phyloP scores from a whole-genome alignment of 31 red algal genomes.

The Asparagopsis taxiformis region DNA sequence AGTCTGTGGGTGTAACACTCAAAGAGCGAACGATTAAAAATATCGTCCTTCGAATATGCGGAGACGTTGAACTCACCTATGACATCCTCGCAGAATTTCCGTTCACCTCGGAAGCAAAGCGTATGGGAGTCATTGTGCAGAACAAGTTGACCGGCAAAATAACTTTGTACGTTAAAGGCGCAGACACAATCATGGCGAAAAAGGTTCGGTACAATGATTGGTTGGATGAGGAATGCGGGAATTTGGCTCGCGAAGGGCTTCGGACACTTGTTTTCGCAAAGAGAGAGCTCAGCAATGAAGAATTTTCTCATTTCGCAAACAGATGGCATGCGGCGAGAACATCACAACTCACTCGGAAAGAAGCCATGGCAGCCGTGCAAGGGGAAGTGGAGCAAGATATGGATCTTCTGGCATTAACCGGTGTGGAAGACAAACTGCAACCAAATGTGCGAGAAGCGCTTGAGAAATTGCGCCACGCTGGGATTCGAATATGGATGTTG shows the following conservation, averaged over 20 bases:
- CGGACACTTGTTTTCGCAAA: conserved; percentile 90
- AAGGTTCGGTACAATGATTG: conserved; percentile 90
- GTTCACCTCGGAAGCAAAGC: conserved; percentile 92
- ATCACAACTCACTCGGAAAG: conserved; percentile 63
- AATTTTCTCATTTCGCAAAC: conserved; percentile 62
- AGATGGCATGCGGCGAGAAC: conserved; percentile 61
- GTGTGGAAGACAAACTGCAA: conserved; percentile 95
- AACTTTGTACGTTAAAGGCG: conserved; percentile 89
- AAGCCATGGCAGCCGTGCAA: conserved; percentile 83
- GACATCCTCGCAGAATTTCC: conserved; percentile 93
- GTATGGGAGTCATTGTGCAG: conserved; percentile 89
- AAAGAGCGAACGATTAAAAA: conserved; percentile 66
- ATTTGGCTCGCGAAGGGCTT: conserved; percentile 92
- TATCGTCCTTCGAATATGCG: conserved; percentile 54
- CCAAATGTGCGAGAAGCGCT: conserved; percentile 79
- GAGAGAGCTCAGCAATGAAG: conserved; percentile 48
- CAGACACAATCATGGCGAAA: conserved; percentile 80
- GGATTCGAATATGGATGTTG: conserved; percentile 96
- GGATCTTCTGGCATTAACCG: conserved; percentile 80
- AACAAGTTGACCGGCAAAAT: conserved; percentile 51
- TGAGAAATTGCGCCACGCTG: conserved; percentile 92
- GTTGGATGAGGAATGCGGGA: conserved; percentile 98
- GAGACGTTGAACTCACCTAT: conserved; percentile 50
- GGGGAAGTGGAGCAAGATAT: conserved; percentile 84
- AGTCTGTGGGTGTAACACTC: conserved; percentile 77